Conservation (phyloP, 306 rosid species). For the Acacia crassicarpa region DNA sequence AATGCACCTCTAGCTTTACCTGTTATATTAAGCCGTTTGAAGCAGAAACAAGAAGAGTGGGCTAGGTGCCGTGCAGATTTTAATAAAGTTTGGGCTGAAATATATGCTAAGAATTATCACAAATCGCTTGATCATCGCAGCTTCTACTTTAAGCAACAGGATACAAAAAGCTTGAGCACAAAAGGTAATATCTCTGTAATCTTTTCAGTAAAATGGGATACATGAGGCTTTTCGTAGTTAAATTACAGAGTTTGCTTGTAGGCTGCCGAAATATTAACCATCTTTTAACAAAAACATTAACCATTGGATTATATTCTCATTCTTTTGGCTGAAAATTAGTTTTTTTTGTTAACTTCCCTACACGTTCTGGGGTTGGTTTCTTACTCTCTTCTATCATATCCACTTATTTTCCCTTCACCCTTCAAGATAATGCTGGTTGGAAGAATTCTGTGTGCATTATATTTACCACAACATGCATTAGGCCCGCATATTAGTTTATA, state of each 20-base stretch:
- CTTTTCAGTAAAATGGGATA: not conserved
- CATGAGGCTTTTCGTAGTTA: not conserved
- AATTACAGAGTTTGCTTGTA: not conserved
- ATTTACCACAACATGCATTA: slow-evolving; percentile 47
- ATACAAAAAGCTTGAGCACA: slow-evolving; percentile 88
- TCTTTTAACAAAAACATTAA: not conserved
- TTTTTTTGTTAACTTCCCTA: not conserved
- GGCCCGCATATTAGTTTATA: not conserved
- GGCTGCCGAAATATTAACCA: not conserved
- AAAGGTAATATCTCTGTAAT: slow-evolving; percentile 65
- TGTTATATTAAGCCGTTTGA: slow-evolving; percentile 86
- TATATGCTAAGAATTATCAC: slow-evolving; percentile 95
- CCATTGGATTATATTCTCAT: not conserved
- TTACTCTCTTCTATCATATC: not conserved
- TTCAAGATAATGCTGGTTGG: not conserved
- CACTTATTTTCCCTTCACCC: not conserved
- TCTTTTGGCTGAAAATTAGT: not conserved
- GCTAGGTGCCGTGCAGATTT: slow-evolving; percentile 92
- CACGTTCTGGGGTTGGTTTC: not conserved
- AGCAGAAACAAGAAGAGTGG: slow-evolving; percentile 99
- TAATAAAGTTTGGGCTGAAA: slow-evolving; percentile 97
- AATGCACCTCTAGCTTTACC: slow-evolving; percentile 89
- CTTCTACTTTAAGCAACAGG: slow-evolving; percentile 99
- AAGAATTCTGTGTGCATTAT: slow-evolving; percentile 18
- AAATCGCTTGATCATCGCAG: slow-evolving; percentile 99